Evolutionary conservation across 441 rosid genomes (phyloP).

Genomic region (Adansonia grandidieri): DNA sequence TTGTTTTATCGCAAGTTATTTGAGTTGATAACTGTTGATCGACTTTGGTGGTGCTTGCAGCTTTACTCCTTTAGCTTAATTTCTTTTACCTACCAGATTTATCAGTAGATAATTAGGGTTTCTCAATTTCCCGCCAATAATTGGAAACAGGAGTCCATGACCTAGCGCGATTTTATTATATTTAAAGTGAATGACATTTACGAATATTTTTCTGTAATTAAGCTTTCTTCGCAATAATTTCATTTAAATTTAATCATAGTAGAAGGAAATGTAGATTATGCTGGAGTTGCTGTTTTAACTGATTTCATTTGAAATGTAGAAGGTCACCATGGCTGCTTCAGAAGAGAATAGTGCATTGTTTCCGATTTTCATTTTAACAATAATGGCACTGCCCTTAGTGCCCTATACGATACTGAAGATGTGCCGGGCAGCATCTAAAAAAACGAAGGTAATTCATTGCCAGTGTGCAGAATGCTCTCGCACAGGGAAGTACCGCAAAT

Average conservation of each 20-base stretch:
- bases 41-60: neutral
- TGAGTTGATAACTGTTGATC: neutral
- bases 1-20: neutral
- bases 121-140: neutral
- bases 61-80: neutral
- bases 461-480: constrained; percentile 78
- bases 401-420: constrained; percentile 81
- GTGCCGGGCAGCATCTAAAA: constrained; percentile 71
- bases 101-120: constrained; percentile 21
- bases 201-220: neutral
- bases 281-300: constrained; percentile 20
- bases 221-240: neutral
- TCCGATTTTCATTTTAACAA: constrained; percentile 95
- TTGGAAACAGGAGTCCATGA: neutral
- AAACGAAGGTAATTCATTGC: constrained; percentile 76
- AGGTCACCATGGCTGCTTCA: constrained; percentile 76
- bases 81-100: neutral
- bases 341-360: constrained; percentile 89
- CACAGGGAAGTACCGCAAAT: constrained; percentile 85
- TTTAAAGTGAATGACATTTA: neutral
- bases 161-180: neutral
- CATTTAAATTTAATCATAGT: neutral
- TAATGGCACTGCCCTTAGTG: constrained; percentile 91
- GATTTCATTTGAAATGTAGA: constrained; percentile 40
- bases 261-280: constrained; percentile 18